Evolutionary conservation across 2,329 filamentous ascomycete genomes (phyloP), one percentile per base, ranked within the genome.

Genomic region (Chlorencoelia australis): DNA sequence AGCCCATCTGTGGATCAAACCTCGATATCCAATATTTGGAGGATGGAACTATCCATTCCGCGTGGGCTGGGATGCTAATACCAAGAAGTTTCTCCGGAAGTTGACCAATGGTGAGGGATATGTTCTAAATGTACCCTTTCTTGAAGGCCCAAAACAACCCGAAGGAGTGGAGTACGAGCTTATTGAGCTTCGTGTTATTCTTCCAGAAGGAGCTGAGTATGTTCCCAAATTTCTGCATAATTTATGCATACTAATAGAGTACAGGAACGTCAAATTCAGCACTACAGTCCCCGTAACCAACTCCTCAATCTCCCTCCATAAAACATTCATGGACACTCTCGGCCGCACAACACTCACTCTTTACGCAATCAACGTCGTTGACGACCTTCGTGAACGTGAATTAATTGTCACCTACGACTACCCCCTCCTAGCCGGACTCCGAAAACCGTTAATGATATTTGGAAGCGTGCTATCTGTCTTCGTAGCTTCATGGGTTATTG

Each of bases 31-130:
- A n/a, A 61, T 98, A 16, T 98, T 95, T 53, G 91, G 91, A 42
- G 87, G 85, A 42, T 98, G 91, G 91, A 94, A 94, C 62, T 96
- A 95, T 63, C 91, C 84, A 47, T 98, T 96, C 68, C 85, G 82
- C 41, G 79, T 96, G 39, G 91, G 91, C 49, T 98, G 91, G 91
- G 93, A 96, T 64, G 79, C 83, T 35, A 77, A 94, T 48, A 69
- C 93, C 18, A 76, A 76, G 52, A 75, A 73, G 39, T 91, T 84
- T 58, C 59, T 98, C 47, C 79, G 85, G 51, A 74, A 68, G 49
- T 53, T 59, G 5, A 68, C 73, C 27, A 64, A 68, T 30, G 71
- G 70, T 17, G 76, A 85, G 41, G 73, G 75, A n/a, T 94, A 85
- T 54, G 71, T 94, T 7, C 71, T 98, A 42, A 93, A 85, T 55